A percentile compares a stretch with the other conserved stretches of the same genome.
Evolutionary conservation across 2,329 filamentous ascomycete species (phyloP).

Genomic region (Chrysosporium keratinophilum): DNA sequence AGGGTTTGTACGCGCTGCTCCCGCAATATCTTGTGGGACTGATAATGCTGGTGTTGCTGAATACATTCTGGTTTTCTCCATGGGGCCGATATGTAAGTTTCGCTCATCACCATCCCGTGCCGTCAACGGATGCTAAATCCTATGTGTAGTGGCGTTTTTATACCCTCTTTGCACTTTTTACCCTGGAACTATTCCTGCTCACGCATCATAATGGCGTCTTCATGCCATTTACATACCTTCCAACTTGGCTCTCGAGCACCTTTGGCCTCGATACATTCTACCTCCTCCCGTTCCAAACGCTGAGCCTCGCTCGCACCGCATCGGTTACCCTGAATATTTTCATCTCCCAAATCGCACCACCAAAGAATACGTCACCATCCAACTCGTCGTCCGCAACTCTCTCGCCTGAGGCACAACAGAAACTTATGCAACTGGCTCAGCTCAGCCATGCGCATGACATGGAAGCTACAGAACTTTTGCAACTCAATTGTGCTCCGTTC

Average conservation of each 20-base stretch:
- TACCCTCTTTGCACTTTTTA: constrained; percentile 44
- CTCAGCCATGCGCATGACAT: constrained; percentile 50
- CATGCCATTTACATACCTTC: constrained; percentile 28
- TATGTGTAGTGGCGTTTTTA: constrained; percentile 40
- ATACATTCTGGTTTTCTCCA: constrained; percentile 33
- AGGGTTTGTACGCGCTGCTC: constrained; percentile 46
- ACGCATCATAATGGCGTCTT: constrained; percentile 41
- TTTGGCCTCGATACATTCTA: constrained; percentile 40
- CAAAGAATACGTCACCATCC: constrained; percentile 41
- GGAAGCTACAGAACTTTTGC: constrained; percentile 61
- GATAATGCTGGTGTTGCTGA: constrained; percentile 28
- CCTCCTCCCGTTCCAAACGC: constrained; percentile 69
- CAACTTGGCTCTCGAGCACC: constrained; percentile 22
- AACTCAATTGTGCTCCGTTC: constrained; percentile 73
- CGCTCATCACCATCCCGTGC: constrained; percentile 14
- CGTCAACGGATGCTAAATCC: constrained; percentile 20
- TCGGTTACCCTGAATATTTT: constrained; percentile 73
- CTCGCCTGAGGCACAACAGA: constrained; percentile 46
- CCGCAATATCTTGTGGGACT: constrained; percentile 34
- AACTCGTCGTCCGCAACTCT: constrained; percentile 29
- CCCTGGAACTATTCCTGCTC: constrained; percentile 48
- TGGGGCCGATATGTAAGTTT: constrained; percentile 38
- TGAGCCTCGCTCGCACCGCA: constrained; percentile 63
- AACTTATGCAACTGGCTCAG: constrained; percentile 56
- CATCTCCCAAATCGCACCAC: constrained; percentile 66